Evolutionary conservation across 2,329 filamentous ascomycete genomes (phyloP).

Genomic region (Xylaria sp.): DNA sequence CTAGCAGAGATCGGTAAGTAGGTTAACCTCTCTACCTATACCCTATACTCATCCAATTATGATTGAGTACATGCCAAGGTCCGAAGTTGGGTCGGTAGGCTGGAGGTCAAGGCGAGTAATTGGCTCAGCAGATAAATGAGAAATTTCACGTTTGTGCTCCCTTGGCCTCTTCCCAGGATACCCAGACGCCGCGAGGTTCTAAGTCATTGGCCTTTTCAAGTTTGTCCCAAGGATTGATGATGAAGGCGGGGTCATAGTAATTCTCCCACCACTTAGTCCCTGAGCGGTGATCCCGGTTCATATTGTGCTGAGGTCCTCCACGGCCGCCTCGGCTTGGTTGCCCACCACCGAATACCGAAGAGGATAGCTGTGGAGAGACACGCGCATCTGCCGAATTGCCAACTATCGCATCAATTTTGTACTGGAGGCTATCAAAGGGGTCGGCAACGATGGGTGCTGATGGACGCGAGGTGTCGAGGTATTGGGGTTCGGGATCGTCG

Average conservation of each 20-base stretch:
- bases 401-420: constrained; percentile 45
- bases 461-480: constrained; percentile 50
- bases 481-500: constrained; percentile 44
- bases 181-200: constrained; percentile 58
- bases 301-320: constrained; percentile 35
- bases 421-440: constrained; percentile 37
- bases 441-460: constrained; percentile 36
- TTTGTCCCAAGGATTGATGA: constrained; percentile 76
- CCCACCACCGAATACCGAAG: constrained; percentile 12
- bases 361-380: constrained; percentile 18
- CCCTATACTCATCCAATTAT: constrained; percentile 15
- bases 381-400: constrained; percentile 28
- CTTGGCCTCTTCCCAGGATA: constrained; percentile 49
- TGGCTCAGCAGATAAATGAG: constrained; percentile 1
- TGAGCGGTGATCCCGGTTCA: constrained; percentile 49
- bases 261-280: constrained; percentile 68
- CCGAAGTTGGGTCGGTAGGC: constrained; percentile 3
- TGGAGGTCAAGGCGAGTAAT: background rate
- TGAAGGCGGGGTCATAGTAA: constrained; percentile 75
- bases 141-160: constrained; percentile 23
- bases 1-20: constrained; percentile 14
- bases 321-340: constrained; percentile 30
- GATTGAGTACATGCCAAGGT: constrained; percentile 5
- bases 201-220: constrained; percentile 62
- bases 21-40: constrained; percentile 1